phyloP scores from a whole-genome alignment of 2,329 filamentous ascomycete genomes.

The Ampelomyces quisqualis region DNA sequence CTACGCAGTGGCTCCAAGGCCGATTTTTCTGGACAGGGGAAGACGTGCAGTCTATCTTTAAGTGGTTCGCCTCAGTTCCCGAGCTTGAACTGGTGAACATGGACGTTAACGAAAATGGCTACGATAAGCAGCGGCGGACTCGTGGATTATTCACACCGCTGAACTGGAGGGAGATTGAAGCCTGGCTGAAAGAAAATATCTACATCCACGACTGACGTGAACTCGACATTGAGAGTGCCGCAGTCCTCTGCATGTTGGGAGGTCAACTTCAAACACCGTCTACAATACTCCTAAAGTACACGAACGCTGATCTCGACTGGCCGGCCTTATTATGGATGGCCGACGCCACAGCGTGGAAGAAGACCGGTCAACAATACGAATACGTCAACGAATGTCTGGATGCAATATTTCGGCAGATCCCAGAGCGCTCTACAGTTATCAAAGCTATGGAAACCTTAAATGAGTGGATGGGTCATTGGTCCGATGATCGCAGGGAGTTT shows the following conservation, averaged over 20 bases:
- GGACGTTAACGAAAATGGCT: neutral
- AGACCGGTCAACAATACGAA: neutral
- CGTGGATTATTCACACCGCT: neutral
- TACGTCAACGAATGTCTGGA: neutral
- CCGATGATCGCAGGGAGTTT: neutral
- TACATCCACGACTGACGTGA: neutral
- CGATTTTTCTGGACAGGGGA: neutral
- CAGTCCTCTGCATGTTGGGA: neutral
- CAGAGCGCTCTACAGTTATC: neutral
- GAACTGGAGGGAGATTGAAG: neutral
- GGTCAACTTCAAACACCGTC: neutral
- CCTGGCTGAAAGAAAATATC: neutral
- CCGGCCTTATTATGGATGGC: neutral
- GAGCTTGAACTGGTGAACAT: neutral
- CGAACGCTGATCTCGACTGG: neutral
- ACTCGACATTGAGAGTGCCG: neutral
- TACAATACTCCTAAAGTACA: neutral
- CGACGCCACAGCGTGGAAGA: neutral
- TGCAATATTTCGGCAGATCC: neutral
- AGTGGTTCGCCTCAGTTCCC: neutral
- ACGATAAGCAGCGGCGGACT: neutral
- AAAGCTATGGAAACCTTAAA: neutral
- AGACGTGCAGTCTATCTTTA: neutral
- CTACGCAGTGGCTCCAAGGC: neutral
- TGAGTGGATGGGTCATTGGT: neutral